Conservation (phyloP, 1,284 basidiomycete genomes). For the Apiotrichum veenhuisii region DNA sequence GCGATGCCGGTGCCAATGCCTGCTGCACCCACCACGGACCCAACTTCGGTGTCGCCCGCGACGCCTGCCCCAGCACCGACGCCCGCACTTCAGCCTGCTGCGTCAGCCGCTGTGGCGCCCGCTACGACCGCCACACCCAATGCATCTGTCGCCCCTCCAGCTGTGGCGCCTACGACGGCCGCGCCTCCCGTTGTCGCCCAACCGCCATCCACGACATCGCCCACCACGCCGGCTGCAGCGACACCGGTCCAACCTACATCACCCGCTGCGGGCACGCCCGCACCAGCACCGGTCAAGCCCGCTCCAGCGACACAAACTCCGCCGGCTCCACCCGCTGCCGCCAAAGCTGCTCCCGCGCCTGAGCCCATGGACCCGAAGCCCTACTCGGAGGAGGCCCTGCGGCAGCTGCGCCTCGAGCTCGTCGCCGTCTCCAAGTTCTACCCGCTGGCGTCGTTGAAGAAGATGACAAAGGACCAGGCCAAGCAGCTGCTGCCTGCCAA, state of each 20-base stretch:
- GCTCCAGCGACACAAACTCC: background rate
- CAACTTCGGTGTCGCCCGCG: too few relatives aligned
- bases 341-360: background rate
- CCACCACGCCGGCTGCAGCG: conserved; percentile 1
- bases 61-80: too few relatives aligned
- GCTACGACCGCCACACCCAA: too few relatives aligned
- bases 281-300: background rate
- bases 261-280: conserved; percentile 12
- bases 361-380: background rate
- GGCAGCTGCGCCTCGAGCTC: conserved; percentile 40
- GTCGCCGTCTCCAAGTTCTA: conserved; percentile 45
- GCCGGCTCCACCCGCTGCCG: background rate
- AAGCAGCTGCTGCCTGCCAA: conserved; percentile 35
- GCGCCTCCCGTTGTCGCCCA: background rate
- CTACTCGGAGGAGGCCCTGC: conserved; percentile 20
- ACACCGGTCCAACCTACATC: conserved; percentile 1
- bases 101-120: too few relatives aligned
- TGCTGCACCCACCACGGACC: background rate
- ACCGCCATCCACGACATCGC: too few relatives aligned
- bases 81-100: too few relatives aligned
- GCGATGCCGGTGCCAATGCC: background rate
- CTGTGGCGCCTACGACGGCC: background rate
- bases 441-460: conserved; percentile 40
- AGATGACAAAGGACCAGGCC: conserved; percentile 38
- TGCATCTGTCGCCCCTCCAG: too few relatives aligned